Evolutionary conservation across 106 monocot genomes (phyloP), one percentile per base, ranked within the genome.

Genomic region (Apostasia shenzhenica): DNA sequence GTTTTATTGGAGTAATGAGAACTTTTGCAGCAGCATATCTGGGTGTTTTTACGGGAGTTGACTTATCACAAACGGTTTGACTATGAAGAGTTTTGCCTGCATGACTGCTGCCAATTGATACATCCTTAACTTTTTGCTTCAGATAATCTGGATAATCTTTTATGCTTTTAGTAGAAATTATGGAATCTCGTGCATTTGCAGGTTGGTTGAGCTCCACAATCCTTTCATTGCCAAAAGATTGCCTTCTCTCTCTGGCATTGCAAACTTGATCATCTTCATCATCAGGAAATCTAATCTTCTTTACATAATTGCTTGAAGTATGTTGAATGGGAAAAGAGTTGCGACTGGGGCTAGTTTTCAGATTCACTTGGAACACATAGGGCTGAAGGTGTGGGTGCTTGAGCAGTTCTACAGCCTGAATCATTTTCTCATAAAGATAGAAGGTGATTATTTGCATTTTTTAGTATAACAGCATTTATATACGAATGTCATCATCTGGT

Each of bases 351-450:
- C 76, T 90, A 50, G 83, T 76, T 73, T 90, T 92, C 12, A 85
- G 70, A 70, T 87, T 80, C 45, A 92, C 75, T 81, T 99, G 82
- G 52, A 87, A 69, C 72, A 99, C 83, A 78, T 90, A 93, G 2
- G 99, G 90, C 75, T 99, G 99, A 73, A 99, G 89, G 38, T 87
- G 85, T 4, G 90, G 90, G 63, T 99, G 99, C 48, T 77, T 77
- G 45, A 99, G 93, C 66, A 99, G 73, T 57, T 99, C 92, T 13
- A 83, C 81, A 70, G 99, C 99, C 99, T 99, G 83, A 14, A 59
- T 59, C 12, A 51, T 66, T 65, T 46, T 48, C 47, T 65, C 1
- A 62, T 7, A 65, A 41, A 65, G 26, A 7, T 7, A 65, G 48
- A 12, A 4, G 13, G 48, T 65, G 14, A 48, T 62, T 13, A 2